Evolutionary conservation across 208 protist species (phyloP), one percentile per base, ranked within the genome.

Genomic region (Leishmania tarentolae): DNA sequence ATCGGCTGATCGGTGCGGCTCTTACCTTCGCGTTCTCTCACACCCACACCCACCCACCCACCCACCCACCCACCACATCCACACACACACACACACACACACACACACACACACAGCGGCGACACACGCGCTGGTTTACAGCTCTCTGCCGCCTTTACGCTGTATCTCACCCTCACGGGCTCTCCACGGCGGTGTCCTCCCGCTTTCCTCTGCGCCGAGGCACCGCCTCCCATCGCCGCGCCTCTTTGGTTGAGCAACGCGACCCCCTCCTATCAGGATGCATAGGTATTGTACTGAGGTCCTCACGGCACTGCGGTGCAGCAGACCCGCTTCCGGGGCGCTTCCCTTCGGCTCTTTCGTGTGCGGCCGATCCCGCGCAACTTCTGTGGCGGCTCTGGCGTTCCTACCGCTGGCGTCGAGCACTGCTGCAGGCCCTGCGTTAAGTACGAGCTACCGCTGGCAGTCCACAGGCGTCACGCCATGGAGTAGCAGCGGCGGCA

Each of bases 401-500:
- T 53, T n/a, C n/a, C 31, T 9, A 37, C 47, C 50, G 40, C 59
- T 21, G 17, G 76, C 40, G n/a, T 74, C 28, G 35, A 72, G 68
- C 21, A 46, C 24, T 0, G 1, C 68, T 5, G 37, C 42, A 21
- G 24, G 50, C 42, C 17, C 68, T 42, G 42, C n/a, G 68, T 50
- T 44, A 7, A 52, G 7, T 61, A 42, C 68, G 47, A 63, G 72
- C 56, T 75, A 63, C 65, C 71, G 82, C 17, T 81, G 72, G 71
- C 76, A 56, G 76, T 69, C 28, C 57, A 66, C 42, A 19, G 89
- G 82, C 83, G 90, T 96, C 1, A 83, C 92, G 24, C 92, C 92
- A 76, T 96, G 89, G 86, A 88, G 77, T 28, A 75, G 75, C 79
- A 78, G 82, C 66, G 69, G 81, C 77, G 72, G 80, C 70, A 56